phyloP scores from a whole-genome alignment of 2,329 filamentous ascomycete species.

The Alternaria sp. region DNA sequence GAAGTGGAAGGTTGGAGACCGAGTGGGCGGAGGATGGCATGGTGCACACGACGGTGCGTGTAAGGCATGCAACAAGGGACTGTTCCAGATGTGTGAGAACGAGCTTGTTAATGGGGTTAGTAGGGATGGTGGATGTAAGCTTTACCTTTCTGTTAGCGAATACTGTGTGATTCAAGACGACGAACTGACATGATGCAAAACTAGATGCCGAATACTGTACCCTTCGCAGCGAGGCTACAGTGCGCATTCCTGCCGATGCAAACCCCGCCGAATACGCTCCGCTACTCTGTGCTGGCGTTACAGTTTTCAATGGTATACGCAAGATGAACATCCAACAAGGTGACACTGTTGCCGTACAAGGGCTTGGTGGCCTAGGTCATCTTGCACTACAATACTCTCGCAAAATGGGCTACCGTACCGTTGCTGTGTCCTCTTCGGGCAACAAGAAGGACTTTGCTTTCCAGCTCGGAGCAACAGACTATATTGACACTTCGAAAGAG shows the following conservation, averaged over 20 bases:
- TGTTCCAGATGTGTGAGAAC: conserved; percentile 75
- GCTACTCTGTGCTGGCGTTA: conserved; percentile 60
- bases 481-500: conserved; percentile 62
- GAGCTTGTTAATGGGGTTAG: conserved; percentile 70
- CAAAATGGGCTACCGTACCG: conserved; percentile 62
- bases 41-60: conserved; percentile 72
- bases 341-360: conserved; percentile 61
- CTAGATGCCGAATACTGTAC: conserved; percentile 67
- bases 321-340: conserved; percentile 58
- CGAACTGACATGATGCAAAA: background rate
- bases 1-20: conserved; percentile 69
- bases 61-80: conserved; percentile 67
- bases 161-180: background rate
- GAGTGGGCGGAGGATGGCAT: conserved; percentile 75
- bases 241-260: conserved; percentile 59
- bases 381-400: conserved; percentile 63
- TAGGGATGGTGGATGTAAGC: conserved; percentile 70
- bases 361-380: conserved; percentile 63
- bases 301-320: conserved; percentile 62
- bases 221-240: conserved; percentile 68
- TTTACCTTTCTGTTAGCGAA: background rate
- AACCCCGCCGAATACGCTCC: conserved; percentile 58
- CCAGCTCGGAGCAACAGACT: conserved; percentile 66
- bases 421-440: conserved; percentile 60
- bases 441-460: conserved; percentile 64